Evolutionary conservation across 345 rosid genomes (phyloP), one percentile per base, ranked within the genome.

Genomic region (Citropsis articulata): DNA sequence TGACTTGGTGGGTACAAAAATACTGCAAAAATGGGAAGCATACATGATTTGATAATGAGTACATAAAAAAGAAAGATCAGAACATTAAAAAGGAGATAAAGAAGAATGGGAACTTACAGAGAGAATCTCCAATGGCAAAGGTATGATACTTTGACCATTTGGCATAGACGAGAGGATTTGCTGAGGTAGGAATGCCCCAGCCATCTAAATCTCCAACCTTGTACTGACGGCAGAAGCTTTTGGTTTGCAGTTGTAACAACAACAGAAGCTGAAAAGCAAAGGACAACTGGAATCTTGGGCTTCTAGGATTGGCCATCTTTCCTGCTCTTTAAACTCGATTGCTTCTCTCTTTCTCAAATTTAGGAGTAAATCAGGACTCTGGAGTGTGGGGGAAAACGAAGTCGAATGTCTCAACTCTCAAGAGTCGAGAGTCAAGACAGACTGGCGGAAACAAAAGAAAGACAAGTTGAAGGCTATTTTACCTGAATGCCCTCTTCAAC

Each of bases 1-100:
- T 96, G 92, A 81, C 98, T 96, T 81, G 99, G 99, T 79, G 99
- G 99, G 86, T 96, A 96, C 80, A 94, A 81, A 82, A 94, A 96
- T 90, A 94, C 99, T 96, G 61, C 28, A 69, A 16, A 7, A 42
- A 13, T 16, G 55, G 69, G 9, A 56, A 62, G 2, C 12, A 65
- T 14, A 53, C 35, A 0, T 19, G 66, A 18, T 25, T 24, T 5
- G 33, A 60, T 19, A 4, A 24, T 27, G 3, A 14, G 67, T 18
- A 53, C 1, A 53, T 18, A 18, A 19, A 63, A 69, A 72, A 9
- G 45, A 75, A 27, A 13, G 9, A 4, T 69, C 45, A 27, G n/a
- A 33, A 30, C 71, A 9, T 21, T 12, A 64, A 42, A 24, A 38
- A 21, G 25, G 66, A 28, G 16, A 62, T 5, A 28, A 56, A 66